Conservation (phyloP, 2,329 filamentous ascomycete species). For the Fusarium torreyae region DNA sequence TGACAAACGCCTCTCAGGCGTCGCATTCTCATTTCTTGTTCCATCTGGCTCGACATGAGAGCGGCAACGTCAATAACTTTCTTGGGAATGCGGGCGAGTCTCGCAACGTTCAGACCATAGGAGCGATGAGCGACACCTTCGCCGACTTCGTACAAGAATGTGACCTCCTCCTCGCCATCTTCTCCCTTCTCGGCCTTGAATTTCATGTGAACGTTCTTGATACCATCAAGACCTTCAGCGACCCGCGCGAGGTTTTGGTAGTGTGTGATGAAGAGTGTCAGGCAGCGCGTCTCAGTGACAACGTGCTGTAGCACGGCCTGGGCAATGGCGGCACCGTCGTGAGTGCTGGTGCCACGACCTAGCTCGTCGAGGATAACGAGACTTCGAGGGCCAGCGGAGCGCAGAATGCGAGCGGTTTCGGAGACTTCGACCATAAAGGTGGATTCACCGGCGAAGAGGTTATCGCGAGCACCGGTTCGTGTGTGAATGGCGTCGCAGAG, state of each 20-base stretch:
- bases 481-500: constrained; percentile 94
- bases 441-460: constrained; percentile 92
- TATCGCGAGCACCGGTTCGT: constrained; percentile 95
- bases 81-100: constrained; percentile 84
- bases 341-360: constrained; percentile 91
- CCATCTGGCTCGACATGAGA: constrained; percentile 84
- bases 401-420: constrained; percentile 92
- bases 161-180: constrained; percentile 81
- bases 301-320: constrained; percentile 91
- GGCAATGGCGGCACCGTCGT: constrained; percentile 96
- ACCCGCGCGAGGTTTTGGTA: constrained; percentile 88
- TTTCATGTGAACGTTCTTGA: constrained; percentile 94
- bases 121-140: constrained; percentile 94
- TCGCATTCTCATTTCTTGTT: constrained; percentile 77
- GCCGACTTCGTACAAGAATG: constrained; percentile 93
- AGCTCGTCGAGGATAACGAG: constrained; percentile 96
- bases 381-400: constrained; percentile 85
- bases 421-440: constrained; percentile 99
- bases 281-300: constrained; percentile 78
- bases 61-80: constrained; percentile 84
- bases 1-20: constrained; percentile 68
- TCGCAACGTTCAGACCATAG: constrained; percentile 94
- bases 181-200: constrained; percentile 70
- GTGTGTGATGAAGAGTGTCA: constrained; percentile 97
- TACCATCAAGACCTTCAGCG: constrained; percentile 76